These are phyloP conservation scores for Phaffia australis DNA, from an alignment of 768 basidiomycete species.

Conservation along the genomic window DNA sequence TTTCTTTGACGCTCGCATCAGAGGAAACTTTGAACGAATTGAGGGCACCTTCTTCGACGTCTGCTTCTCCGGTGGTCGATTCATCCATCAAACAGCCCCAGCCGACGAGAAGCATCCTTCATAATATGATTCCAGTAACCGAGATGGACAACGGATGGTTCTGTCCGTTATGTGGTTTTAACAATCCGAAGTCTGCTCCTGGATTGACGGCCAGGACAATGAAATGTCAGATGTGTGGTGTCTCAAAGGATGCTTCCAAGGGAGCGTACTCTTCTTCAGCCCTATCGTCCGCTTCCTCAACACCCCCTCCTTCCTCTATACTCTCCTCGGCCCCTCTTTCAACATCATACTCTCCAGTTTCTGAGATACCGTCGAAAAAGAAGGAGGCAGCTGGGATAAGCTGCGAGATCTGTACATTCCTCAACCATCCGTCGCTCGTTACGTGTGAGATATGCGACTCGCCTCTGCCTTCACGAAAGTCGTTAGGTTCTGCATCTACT, in stretches of 20 bases:
- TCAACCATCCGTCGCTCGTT: slow-evolving; percentile 65
- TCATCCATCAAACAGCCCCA: neutral
- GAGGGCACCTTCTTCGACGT: neutral
- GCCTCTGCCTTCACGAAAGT: slow-evolving; percentile 44
- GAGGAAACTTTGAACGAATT: neutral
- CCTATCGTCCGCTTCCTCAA: slow-evolving; percentile 35
- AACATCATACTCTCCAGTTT: slow-evolving; percentile 36
- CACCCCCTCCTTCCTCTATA: slow-evolving; percentile 33
- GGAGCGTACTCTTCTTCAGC: slow-evolving; percentile 26
- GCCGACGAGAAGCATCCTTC: neutral
- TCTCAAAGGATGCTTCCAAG: slow-evolving; percentile 12
- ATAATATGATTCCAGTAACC: neutral
- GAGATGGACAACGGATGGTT: slow-evolving; percentile 3
- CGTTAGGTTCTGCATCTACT: slow-evolving; percentile 28
- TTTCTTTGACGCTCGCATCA: slow-evolving; percentile 57
- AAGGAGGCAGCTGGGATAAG: slow-evolving; percentile 42
- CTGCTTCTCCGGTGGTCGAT: slow-evolving; percentile 3
- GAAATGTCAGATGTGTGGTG: slow-evolving; percentile 23
- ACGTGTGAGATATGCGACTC: slow-evolving; percentile 81
- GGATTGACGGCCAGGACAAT: slow-evolving; percentile 17
- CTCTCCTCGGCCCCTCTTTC: slow-evolving; percentile 32
- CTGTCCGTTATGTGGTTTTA: slow-evolving; percentile 22
- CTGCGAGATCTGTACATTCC: slow-evolving; percentile 83
- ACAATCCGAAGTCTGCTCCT: slow-evolving; percentile 15
- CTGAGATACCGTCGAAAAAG: slow-evolving; percentile 1